A percentile compares a stretch with the other conserved stretches of the same genome.
Conservation (phyloP, 192 early-diverging fungal species). For the Endogone sp. region DNA sequence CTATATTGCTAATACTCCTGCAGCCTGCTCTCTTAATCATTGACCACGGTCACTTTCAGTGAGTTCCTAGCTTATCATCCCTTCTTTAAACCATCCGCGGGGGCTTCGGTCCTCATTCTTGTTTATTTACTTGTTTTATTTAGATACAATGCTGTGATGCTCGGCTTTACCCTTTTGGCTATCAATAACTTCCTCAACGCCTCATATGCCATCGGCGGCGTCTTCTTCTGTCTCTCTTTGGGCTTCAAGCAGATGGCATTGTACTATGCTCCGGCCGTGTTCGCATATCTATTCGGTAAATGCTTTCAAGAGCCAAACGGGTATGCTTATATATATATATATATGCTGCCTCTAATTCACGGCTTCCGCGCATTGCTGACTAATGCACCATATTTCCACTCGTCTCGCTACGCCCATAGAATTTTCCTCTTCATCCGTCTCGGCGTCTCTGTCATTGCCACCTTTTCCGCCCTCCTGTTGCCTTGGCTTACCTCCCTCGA, state of each 20-base stretch:
- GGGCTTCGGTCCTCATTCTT: no score
- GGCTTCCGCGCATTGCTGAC: not conserved
- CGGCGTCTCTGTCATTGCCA: constrained; percentile 65
- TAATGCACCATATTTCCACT: not conserved
- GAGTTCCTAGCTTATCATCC: not conserved
- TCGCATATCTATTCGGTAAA: constrained; percentile 81
- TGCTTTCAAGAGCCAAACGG: constrained; percentile 45
- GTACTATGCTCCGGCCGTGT: constrained; percentile 89
- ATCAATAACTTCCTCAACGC: constrained; percentile 62
- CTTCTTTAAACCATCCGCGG: not conserved
- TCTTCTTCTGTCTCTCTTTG: constrained; percentile 81
- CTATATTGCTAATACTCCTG: constrained; percentile 55
- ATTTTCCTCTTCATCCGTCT: constrained; percentile 61
- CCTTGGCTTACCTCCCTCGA: constrained; percentile 64
- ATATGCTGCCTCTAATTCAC: not conserved
- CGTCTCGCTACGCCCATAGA: constrained; percentile 20
- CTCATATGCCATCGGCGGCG: constrained; percentile 64
- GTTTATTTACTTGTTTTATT: not conserved
- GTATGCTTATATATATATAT: constrained; percentile 14
- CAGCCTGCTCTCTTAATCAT: constrained; percentile 90
- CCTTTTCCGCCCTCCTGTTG: constrained; percentile 60
- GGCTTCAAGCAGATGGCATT: constrained; percentile 97
- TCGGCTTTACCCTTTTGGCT: constrained; percentile 82
- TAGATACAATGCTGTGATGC: constrained; percentile 93
- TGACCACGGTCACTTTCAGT: constrained; percentile 97